Conservation (phyloP, 441 rosid genomes). For the Gossypium davidsonii region DNA sequence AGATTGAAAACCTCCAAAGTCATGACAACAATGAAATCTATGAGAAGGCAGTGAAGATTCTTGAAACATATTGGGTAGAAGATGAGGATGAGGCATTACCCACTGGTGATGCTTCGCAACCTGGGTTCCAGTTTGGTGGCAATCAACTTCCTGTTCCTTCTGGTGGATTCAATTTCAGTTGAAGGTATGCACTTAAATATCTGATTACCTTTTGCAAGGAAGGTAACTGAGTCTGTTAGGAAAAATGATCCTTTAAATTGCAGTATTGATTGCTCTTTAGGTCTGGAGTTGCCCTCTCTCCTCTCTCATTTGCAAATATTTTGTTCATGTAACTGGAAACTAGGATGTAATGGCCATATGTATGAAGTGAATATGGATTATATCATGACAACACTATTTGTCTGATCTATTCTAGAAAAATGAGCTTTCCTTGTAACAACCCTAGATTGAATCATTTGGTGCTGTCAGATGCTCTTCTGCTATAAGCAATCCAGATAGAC, state of each 20-base stretch:
- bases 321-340: too few species aligned
- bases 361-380: too few species aligned
- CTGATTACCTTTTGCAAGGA: neutral
- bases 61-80: conserved; percentile 42
- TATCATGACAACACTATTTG: too few species aligned
- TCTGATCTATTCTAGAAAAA: neutral
- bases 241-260: neutral
- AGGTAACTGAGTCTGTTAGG: neutral
- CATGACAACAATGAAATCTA: conserved; percentile 44
- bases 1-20: conserved; percentile 51
- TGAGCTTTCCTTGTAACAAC: neutral
- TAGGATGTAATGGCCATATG: too few species aligned
- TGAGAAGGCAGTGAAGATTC: conserved; percentile 41
- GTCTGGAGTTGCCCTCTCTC: neutral
- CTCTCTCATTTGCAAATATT: too few species aligned
- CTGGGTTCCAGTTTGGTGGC: conserved; percentile 41
- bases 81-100: conserved; percentile 34
- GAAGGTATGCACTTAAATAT: conserved; percentile 23
- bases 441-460: neutral
- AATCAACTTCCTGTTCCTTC: conserved; percentile 30
- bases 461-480: neutral
- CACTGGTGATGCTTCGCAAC: conserved; percentile 24
- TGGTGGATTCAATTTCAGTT: conserved; percentile 52
- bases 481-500: neutral
- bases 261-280: neutral